Conservation (phyloP, 164 flowering plant genomes). For the Vitis cinerea region DNA sequence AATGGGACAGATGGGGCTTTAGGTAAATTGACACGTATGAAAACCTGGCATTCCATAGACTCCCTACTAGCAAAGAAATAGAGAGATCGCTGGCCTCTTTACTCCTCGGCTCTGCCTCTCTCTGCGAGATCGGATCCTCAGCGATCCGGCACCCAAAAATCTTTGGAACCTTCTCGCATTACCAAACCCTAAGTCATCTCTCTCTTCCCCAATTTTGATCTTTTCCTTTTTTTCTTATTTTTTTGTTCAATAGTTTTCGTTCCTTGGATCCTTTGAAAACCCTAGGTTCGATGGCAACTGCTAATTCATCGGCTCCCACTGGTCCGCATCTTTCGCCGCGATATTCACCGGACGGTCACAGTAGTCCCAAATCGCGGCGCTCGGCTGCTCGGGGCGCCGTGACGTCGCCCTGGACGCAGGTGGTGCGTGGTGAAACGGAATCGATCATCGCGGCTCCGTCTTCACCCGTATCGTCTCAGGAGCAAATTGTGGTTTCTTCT, state of each 20-base stretch:
- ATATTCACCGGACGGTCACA: not conserved
- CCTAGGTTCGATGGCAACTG: slow-evolving; percentile 19
- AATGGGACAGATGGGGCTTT: too few relatives aligned
- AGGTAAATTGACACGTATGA: too few relatives aligned
- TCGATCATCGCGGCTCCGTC: slow-evolving; percentile 14
- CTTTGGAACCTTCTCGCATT: not conserved
- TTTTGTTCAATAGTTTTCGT: too few relatives aligned
- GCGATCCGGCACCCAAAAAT: not conserved
- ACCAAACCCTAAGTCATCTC: not conserved
- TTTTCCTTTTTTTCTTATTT: too few relatives aligned
- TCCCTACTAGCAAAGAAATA: not conserved
- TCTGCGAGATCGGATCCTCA: not conserved
- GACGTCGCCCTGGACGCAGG: slow-evolving; percentile 24
- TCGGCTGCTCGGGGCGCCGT: not conserved
- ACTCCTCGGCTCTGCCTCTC: not conserved
- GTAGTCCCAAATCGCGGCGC: slow-evolving; percentile 17
- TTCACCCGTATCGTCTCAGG: not conserved
- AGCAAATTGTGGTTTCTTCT: not conserved
- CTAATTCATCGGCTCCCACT: not conserved
- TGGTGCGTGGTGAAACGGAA: slow-evolving; percentile 26
- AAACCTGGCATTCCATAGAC: too few relatives aligned
- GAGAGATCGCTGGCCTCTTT: not conserved
- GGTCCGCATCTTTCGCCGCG: slow-evolving; percentile 12
- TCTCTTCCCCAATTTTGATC: not conserved
- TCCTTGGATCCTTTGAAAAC: slow-evolving; percentile 7